Conservation (phyloP, 495 filamentous ascomycete species). For the Extremus antarcticus region DNA sequence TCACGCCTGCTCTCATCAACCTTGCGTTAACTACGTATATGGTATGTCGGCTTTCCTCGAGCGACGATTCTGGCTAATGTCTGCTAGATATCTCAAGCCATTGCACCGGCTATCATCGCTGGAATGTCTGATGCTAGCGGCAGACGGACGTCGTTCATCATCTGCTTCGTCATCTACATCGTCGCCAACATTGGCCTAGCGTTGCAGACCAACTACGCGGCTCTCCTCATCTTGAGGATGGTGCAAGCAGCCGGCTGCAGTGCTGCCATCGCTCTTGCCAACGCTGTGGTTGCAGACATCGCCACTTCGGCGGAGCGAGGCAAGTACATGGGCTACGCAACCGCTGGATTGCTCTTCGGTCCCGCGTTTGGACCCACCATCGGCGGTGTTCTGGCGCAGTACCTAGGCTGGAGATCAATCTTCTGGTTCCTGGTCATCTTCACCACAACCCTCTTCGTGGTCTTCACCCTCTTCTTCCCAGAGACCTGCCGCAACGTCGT, state of each 20-base stretch:
- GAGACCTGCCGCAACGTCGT: slow-evolving; percentile 64
- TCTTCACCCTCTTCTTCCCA: slow-evolving; percentile 46
- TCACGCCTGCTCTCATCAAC: slow-evolving; percentile 24
- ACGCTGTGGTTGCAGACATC: slow-evolving; percentile 27
- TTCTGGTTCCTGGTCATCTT: slow-evolving; percentile 59
- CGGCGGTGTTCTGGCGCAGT: slow-evolving; percentile 53
- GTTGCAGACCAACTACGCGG: slow-evolving; percentile 26
- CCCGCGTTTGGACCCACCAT: slow-evolving; percentile 30
- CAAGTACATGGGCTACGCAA: slow-evolving; percentile 26
- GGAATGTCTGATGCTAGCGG: slow-evolving; percentile 28
- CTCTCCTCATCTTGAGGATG: slow-evolving; percentile 26
- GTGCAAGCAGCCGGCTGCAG: slow-evolving; percentile 26
- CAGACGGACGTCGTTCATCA: slow-evolving; percentile 22
- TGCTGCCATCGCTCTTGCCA: slow-evolving; percentile 24
- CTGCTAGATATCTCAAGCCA: slow-evolving; percentile 23
- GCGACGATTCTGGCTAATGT: not conserved
- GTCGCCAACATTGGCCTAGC: slow-evolving; percentile 27
- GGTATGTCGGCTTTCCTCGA: slow-evolving; percentile 2
- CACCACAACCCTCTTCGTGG: slow-evolving; percentile 28
- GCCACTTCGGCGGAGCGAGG: slow-evolving; percentile 25
- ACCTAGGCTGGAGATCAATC: slow-evolving; percentile 57
- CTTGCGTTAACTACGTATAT: slow-evolving; percentile 28
- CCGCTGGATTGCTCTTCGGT: slow-evolving; percentile 16
- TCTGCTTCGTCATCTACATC: slow-evolving; percentile 28
- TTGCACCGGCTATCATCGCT: slow-evolving; percentile 26